Base-by-base conservation (phyloP, 441 rosid species). In the Macaranga tanarius region DNA sequence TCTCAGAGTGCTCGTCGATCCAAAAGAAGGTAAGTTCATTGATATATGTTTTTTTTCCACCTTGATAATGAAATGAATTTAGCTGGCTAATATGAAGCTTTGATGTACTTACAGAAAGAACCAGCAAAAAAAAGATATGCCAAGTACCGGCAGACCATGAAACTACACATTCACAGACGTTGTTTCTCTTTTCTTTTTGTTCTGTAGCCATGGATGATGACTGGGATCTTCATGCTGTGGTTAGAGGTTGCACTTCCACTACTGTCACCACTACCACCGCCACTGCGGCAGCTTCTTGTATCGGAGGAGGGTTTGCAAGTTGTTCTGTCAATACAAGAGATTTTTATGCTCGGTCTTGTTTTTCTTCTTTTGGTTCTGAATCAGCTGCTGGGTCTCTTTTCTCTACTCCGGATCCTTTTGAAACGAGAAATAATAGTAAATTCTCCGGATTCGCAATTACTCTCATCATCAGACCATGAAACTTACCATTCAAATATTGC, bases 181-280 rank as follows among this genome's bases (percentile, higher is more conserved):
- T 63, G 54, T 57, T 48, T n/a, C 12, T 9, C 1, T 22, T 13
- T 10, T 16, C 52, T 71, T 45, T 76, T 69, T 75, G 76, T 54
- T 69, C 57, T 8, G 23, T 6, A 12, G 68, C 79, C 78, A 90
- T 92, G 95, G 96, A 85, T 75, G 93, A 82, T 68, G 97, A 92
- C 70, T 95, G 97, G 99, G 99, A 92, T 89, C 95, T 95, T 70
- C 89, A 89, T 63, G 99, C 99, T 65, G 97, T 95, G 78, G 97
- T 95, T 55, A 82, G 99, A 79, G 89, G 99, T 47, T 95, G 91
- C 79, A 67, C 83, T 80, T 59, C 82, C 71, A 12, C 81, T 22
- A 38, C 86, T 73, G 13, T 86, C 59, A 22, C 83, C n/a, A n/a
- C n/a, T n/a, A n/a, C n/a, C n/a, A n/a, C n/a, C n/a, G n/a, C n/a